phyloP scores from a whole-genome alignment of 2,329 filamentous ascomycete species.

The Cladosporium sp. region DNA sequence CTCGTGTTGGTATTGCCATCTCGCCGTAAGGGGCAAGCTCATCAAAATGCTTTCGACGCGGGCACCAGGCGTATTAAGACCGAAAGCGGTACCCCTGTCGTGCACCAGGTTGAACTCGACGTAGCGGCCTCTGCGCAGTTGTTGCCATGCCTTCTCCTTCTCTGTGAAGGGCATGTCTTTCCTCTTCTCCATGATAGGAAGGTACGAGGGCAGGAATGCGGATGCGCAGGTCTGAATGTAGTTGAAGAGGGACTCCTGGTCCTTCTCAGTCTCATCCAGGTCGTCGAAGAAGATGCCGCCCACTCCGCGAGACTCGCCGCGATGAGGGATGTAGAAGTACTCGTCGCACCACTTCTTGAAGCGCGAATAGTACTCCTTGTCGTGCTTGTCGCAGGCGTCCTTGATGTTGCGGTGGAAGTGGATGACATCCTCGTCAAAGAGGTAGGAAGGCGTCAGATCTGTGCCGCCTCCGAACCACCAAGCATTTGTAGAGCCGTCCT shows the following conservation, averaged over 20 bases:
- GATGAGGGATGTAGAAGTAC: constrained; percentile 94
- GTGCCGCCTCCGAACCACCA: constrained; percentile 99
- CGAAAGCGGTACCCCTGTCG: constrained; percentile 92
- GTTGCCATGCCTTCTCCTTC: constrained; percentile 93
- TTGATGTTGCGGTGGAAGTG: constrained; percentile 97
- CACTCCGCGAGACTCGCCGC: constrained; percentile 79
- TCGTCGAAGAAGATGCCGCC: constrained; percentile 99
- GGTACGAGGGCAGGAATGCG: constrained; percentile 85
- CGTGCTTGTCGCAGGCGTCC: constrained; percentile 87
- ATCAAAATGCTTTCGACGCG: constrained; percentile 96
- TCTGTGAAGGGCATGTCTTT: constrained; percentile 91
- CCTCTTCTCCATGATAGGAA: constrained; percentile 82
- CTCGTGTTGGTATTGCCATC: constrained; percentile 95
- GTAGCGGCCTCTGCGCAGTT: constrained; percentile 88
- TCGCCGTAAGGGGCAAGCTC: constrained; percentile 89
- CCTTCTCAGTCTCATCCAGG: constrained; percentile 80
- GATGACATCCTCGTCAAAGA: constrained; percentile 95
- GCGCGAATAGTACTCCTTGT: constrained; percentile 84
- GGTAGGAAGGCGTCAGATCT: constrained; percentile 87
- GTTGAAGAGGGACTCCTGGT: constrained; percentile 84
- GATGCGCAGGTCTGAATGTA: constrained; percentile 83
- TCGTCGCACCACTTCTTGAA: constrained; percentile 99
- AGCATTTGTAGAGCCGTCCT: constrained; percentile 75
- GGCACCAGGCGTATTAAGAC: constrained; percentile 86
- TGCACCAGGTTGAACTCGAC: constrained; percentile 99